These are phyloP conservation scores for Suillus paluster DNA, from an alignment of 768 basidiomycete genomes.

Conservation along the genomic window DNA sequence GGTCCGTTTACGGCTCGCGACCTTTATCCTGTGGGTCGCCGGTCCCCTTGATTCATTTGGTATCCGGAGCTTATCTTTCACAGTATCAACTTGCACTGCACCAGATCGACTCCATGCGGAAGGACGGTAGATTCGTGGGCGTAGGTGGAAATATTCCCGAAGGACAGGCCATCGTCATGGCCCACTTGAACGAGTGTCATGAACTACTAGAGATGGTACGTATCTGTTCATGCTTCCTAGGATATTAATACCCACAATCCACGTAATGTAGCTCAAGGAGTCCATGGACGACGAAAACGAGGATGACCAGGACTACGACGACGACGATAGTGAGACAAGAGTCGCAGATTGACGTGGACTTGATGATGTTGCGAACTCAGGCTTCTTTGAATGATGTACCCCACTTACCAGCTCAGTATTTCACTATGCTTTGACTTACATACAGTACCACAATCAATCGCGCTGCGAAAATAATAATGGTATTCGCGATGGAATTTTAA, in stretches of 20 bases:
- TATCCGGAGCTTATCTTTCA: constrained; percentile 13
- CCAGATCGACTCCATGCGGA: constrained; percentile 92
- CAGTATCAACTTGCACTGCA: constrained; percentile 94
- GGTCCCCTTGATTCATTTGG: constrained; percentile 3
- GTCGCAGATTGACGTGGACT: constrained; percentile 3
- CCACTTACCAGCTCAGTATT: constrained; percentile 3
- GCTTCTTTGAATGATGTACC: neutral
- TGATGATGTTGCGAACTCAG: neutral
- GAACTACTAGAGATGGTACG: constrained; percentile 93
- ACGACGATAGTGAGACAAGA: constrained; percentile 19
- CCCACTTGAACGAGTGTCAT: constrained; percentile 95
- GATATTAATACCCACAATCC: neutral
- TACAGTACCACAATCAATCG: constrained; percentile 15
- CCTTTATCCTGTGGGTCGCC: constrained; percentile 80
- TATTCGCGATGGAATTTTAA: constrained; percentile 26
- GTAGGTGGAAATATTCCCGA: constrained; percentile 90
- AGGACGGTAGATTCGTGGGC: constrained; percentile 92
- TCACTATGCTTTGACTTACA: constrained; percentile 1
- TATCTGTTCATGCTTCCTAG: constrained; percentile 8
- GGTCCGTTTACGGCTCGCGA: constrained; percentile 92
- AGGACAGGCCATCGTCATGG: constrained; percentile 95
- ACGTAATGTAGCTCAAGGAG: constrained; percentile 64
- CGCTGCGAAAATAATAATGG: constrained; percentile 32
- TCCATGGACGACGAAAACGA: constrained; percentile 81
- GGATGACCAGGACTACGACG: constrained; percentile 52